These are phyloP conservation scores for Epichloe baconii DNA, from an alignment of 2,329 filamentous ascomycete genomes.

Conservation along the genomic window DNA sequence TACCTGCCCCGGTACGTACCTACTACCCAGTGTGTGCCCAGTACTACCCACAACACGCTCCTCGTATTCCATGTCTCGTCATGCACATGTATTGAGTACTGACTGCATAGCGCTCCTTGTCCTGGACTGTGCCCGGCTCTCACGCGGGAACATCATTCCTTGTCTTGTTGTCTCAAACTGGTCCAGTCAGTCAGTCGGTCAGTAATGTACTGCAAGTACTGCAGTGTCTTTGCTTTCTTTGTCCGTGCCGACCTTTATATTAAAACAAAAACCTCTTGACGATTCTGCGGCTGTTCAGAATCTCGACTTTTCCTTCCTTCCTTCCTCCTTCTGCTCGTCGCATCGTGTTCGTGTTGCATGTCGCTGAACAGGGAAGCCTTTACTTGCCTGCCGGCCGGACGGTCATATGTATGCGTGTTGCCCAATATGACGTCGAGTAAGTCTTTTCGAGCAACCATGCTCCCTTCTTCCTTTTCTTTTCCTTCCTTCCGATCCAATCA, in stretches of 20 bases:
- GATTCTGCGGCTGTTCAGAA: not conserved
- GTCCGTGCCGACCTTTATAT: too few species aligned
- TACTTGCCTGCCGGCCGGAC: slow-evolving; percentile 10
- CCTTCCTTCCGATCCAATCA: slow-evolving; percentile 18
- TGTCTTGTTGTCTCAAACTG: not conserved
- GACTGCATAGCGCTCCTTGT: not conserved
- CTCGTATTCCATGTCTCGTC: too few species aligned
- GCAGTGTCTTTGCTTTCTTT: too few species aligned
- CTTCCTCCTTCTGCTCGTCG: slow-evolving; percentile 10
- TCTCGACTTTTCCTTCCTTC: not conserved
- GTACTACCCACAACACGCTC: too few species aligned
- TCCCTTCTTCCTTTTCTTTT: slow-evolving; percentile 25
- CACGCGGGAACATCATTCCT: not conserved
- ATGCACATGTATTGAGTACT: not conserved
- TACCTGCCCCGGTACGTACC: too few species aligned
- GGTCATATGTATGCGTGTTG: slow-evolving; percentile 17
- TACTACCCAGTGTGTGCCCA: too few species aligned
- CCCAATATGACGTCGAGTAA: slow-evolving; percentile 34
- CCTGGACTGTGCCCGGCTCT: not conserved
- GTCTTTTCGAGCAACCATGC: slow-evolving; percentile 25
- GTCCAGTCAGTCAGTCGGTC: not conserved
- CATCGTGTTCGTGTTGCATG: slow-evolving; percentile 12
- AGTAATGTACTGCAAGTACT: too few species aligned
- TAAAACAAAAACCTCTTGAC: not conserved
- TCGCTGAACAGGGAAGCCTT: not conserved